Conservation (phyloP, 2,329 filamentous ascomycete species). For the Cephalotrichum gorgonifer region DNA sequence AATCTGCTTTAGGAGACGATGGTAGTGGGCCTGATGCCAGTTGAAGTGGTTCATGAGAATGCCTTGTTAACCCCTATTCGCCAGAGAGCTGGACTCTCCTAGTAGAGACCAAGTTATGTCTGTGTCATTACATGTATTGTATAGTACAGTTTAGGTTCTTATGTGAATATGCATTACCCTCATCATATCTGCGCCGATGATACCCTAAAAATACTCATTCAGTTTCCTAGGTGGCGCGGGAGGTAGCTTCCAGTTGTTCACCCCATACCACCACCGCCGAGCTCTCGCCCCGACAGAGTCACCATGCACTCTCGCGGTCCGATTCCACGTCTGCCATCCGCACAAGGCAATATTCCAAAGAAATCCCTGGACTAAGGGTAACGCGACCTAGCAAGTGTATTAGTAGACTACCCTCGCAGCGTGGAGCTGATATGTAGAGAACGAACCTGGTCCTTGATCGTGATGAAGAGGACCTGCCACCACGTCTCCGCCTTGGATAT, state of each 20-base stretch:
- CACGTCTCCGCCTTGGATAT: conserved; percentile 70
- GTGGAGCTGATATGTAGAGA: neutral
- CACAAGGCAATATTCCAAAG: conserved; percentile 77
- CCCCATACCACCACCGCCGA: conserved; percentile 87
- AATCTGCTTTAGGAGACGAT: too few species aligned
- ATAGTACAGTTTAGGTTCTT: neutral
- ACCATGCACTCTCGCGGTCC: conserved; percentile 65
- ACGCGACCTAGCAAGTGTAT: conserved; percentile 52
- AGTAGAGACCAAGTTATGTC: neutral
- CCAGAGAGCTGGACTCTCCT: neutral
- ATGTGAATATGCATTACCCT: neutral
- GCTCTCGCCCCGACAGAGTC: conserved; percentile 65
- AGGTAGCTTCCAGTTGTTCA: conserved; percentile 81
- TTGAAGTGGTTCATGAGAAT: too few species aligned
- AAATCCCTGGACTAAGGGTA: conserved; percentile 80
- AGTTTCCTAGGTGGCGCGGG: conserved; percentile 8
- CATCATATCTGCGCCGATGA: neutral
- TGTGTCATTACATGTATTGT: neutral
- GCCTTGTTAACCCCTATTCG: conserved; percentile 3
- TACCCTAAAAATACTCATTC: neutral
- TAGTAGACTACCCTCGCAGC: neutral
- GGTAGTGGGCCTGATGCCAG: too few species aligned
- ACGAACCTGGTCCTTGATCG: conserved; percentile 73
- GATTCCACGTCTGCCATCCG: conserved; percentile 89
- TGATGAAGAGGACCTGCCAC: conserved; percentile 75